Evolutionary conservation across 2,329 filamentous ascomycete species (phyloP).

Genomic region (Verticillium dahliae): DNA sequence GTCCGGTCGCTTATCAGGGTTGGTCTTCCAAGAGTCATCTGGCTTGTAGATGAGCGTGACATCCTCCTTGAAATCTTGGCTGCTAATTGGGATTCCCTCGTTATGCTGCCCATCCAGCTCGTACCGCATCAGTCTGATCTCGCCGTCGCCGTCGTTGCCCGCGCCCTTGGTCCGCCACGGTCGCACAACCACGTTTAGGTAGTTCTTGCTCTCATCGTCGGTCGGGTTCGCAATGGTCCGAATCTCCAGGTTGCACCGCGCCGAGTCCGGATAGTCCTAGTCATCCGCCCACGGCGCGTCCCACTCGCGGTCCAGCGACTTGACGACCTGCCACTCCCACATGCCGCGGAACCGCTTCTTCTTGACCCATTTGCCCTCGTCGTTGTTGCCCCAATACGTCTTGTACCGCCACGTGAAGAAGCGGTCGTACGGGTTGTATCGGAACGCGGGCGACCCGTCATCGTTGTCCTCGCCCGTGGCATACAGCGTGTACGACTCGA

Average conservation of each 20-base stretch:
- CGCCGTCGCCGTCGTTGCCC: background rate
- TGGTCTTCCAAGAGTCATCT: background rate
- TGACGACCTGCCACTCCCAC: background rate
- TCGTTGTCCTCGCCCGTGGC: background rate
- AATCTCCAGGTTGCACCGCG: background rate
- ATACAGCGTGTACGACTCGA: background rate
- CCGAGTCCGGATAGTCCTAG: background rate
- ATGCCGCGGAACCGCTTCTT: background rate
- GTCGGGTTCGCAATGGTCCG: background rate
- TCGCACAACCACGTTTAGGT: background rate
- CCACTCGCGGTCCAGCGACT: background rate
- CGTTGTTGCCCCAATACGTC: background rate
- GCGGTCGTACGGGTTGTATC: background rate
- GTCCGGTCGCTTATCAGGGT: background rate
- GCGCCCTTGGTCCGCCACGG: background rate
- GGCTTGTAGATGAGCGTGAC: background rate
- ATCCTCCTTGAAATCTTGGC: background rate
- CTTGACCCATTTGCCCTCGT: background rate
- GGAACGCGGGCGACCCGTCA: background rate
- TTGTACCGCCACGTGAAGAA: conserved; percentile 1
- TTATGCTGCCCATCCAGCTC: background rate
- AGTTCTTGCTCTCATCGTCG: background rate
- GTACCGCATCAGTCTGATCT: background rate
- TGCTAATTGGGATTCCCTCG: background rate
- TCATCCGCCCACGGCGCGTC: background rate